Percentiles rank a stretch among this genome's conserved stretches.
Evolutionary conservation across 2,329 filamentous ascomycete genomes (phyloP).

Genomic region (Cercospora citrullina): DNA sequence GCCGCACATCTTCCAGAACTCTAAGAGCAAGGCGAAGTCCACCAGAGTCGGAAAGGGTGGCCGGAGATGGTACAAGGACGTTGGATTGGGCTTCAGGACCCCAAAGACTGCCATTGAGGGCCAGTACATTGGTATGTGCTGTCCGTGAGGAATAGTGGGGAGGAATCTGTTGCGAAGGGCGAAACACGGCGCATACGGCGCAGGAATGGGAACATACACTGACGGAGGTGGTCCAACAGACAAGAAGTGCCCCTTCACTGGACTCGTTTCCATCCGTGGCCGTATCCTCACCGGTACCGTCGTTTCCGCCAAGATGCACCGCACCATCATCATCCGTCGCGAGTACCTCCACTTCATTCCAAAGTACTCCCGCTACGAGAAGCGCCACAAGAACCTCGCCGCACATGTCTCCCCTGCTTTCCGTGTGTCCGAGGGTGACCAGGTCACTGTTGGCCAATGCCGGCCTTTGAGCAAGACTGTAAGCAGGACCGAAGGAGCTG

Average conservation of each 20-base stretch:
- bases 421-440: constrained; percentile 99
- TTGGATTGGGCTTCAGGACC: constrained; percentile 98
- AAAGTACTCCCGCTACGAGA: constrained; percentile 99
- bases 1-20: constrained; percentile 99
- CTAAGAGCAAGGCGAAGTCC: constrained; percentile 86
- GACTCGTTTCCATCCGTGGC: constrained; percentile 98
- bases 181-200: constrained; percentile 7
- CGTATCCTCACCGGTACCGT: constrained; percentile 99
- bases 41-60: constrained; percentile 84
- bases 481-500: constrained; percentile 50
- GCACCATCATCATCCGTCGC: constrained; percentile 97
- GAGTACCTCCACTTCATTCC: constrained; percentile 99
- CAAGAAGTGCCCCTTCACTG: constrained; percentile 99
- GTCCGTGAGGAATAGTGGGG: constrained; percentile 13
- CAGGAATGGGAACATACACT: constrained; percentile 19
- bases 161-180: constrained; percentile 7
- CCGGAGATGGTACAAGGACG: constrained; percentile 99
- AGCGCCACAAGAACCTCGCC: constrained; percentile 99
- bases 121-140: constrained; percentile 88
- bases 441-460: constrained; percentile 99
- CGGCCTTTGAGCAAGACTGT: constrained; percentile 99
- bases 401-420: constrained; percentile 99
- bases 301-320: constrained; percentile 99
- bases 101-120: constrained; percentile 99
- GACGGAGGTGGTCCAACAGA: constrained; percentile 56